Conservation (phyloP, 2,329 filamentous ascomycete genomes). For the Cladosporium halotolerans region DNA sequence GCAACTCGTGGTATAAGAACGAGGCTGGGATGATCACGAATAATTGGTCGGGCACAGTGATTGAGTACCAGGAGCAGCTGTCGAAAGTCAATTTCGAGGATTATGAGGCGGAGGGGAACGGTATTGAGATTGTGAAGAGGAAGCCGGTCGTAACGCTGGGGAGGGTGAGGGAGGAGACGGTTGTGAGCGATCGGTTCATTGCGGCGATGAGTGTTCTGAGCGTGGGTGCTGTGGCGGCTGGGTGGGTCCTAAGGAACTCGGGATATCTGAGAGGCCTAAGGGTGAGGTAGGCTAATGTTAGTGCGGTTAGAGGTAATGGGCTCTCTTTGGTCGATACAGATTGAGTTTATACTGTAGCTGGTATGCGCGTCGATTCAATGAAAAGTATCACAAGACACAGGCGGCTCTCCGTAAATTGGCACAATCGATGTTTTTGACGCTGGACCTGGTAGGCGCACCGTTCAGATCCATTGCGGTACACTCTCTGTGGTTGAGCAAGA, state of each 20-base stretch:
- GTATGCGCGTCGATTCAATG: neutral
- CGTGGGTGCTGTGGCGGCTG: constrained; percentile 32
- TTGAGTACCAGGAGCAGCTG: constrained; percentile 49
- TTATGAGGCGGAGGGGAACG: constrained; percentile 35
- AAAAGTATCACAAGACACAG: neutral
- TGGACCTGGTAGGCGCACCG: neutral
- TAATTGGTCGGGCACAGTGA: constrained; percentile 49
- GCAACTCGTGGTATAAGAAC: constrained; percentile 53
- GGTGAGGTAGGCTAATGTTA: neutral
- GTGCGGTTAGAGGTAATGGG: neutral
- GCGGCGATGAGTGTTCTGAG: constrained; percentile 33
- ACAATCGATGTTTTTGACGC: neutral
- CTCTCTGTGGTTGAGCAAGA: no score
- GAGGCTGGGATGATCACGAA: constrained; percentile 50
- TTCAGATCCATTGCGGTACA: neutral
- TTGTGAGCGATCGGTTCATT: constrained; percentile 34
- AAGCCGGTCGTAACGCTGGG: constrained; percentile 35
- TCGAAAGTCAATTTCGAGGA: constrained; percentile 41
- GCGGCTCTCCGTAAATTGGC: neutral
- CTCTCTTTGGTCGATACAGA: neutral
- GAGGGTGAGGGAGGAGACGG: constrained; percentile 41
- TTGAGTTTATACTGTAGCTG: no score
- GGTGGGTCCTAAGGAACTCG: constrained; percentile 23
- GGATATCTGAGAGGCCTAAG: constrained; percentile 13
- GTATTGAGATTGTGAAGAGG: constrained; percentile 28